A percentile compares a stretch with the other conserved stretches of the same genome.
phyloP scores from a whole-genome alignment of 805 yeast genomes.

The Schizosaccharomyces octosporus region DNA sequence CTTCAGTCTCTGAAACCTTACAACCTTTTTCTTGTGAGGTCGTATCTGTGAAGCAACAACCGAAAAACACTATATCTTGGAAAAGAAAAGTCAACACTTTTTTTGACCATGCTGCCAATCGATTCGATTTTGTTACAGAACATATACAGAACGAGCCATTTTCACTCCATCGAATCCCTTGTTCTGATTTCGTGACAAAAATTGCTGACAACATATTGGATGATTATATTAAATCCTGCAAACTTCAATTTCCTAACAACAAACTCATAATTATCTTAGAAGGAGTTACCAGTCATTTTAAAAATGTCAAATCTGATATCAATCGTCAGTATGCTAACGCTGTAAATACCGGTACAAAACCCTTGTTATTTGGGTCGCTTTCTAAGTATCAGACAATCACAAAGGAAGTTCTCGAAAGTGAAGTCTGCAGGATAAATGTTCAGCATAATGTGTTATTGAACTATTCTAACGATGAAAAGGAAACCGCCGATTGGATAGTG shows the following conservation, averaged over 20 bases:
- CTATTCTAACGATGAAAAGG: slow-evolving; percentile 4
- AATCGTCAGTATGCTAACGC: slow-evolving; percentile 5
- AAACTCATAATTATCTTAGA: slow-evolving; percentile 6
- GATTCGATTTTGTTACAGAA: slow-evolving; percentile 7
- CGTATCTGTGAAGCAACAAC: slow-evolving; percentile 4
- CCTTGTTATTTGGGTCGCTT: not conserved
- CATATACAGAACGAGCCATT: slow-evolving; percentile 6
- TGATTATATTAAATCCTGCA: not conserved
- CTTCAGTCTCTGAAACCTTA: slow-evolving; percentile 1
- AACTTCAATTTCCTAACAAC: slow-evolving; percentile 2
- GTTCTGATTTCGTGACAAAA: slow-evolving; percentile 5
- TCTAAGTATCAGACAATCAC: not conserved
- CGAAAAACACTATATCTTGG: slow-evolving; percentile 7
- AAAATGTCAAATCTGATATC: slow-evolving; percentile 1
- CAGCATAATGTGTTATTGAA: slow-evolving; percentile 4
- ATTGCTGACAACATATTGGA: slow-evolving; percentile 4
- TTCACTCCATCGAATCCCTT: slow-evolving; percentile 4
- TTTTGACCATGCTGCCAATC: slow-evolving; percentile 4
- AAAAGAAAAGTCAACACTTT: slow-evolving; percentile 6
- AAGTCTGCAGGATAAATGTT: slow-evolving; percentile 5
- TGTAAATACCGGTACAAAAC: slow-evolving; percentile 3
- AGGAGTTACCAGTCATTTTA: slow-evolving; percentile 4
- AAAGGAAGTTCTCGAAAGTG: slow-evolving; percentile 5
- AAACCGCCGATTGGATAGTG: slow-evolving; percentile 8
- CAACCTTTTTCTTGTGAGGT: slow-evolving; percentile 2